Evolutionary conservation across 2,329 filamentous ascomycete species (phyloP), one percentile per base, ranked within the genome.

Genomic region (Pyrenochaeta sp.): DNA sequence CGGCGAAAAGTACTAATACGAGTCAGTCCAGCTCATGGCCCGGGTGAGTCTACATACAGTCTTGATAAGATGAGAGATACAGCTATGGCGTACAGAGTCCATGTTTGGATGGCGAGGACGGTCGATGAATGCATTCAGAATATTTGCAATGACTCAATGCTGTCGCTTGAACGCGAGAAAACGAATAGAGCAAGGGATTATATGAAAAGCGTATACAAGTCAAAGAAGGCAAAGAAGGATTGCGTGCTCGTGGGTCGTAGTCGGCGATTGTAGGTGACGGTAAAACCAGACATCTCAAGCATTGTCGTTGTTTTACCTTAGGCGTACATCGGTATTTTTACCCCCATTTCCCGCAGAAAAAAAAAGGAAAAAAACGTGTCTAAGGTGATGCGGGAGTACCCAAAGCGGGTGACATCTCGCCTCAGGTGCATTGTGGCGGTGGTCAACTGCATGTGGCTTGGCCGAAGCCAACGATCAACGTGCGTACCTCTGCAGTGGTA

Each of bases 31-130:
- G 37, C 28, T 12, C 19, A 22, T 34, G 5, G 12, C 28, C 8
- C 13, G 2, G 10, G 40, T 15, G 5, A 27, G 12, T 40, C 10
- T 2, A 54, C 68, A 19, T 54, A 72, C 64, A 70, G 51, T 58
- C 71, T 61, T 42, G 65, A 61, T 8, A 66, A 46, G 27, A 74
- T 64, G 22, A 71, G 43, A n/a, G 59, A 64, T 4, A 69, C 53
- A 3, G 62, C 67, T 24, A 72, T 8, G 13, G 56, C 57, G 51
- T 71, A 71, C 6, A 72, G 55, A 2, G 51, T 58, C 70, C 68
- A 74, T 50, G 69, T 69, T 30, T 71, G 65, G 19, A 69, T 52
- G 13, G 60, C 52, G 27, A 74, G 54, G 3, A 52, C 53, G 45
- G 58, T 59, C 24, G 46, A 30, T n/a, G 43, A 22, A 8, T 53